Conservation (phyloP, 257 asterid species). For the Solanum chilense region DNA sequence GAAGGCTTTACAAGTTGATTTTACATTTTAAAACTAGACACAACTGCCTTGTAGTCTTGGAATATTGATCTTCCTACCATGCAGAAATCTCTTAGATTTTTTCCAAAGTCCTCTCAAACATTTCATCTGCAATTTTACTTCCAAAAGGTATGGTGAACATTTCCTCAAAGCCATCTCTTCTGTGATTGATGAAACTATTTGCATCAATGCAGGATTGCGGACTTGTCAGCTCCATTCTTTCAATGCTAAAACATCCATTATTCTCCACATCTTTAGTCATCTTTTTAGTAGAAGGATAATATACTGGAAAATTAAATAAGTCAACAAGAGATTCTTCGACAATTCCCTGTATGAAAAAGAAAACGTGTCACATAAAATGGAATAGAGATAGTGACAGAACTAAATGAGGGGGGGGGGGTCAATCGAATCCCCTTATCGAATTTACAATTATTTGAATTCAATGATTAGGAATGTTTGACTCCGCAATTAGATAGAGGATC, state of each 20-base stretch:
- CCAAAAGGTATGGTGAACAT: slow-evolving; percentile 12
- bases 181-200: neutral
- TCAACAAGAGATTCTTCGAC: neutral
- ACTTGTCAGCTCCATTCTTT: neutral
- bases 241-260: neutral
- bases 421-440: neutral
- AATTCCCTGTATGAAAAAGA: neutral
- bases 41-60: neutral
- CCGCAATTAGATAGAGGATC: neutral
- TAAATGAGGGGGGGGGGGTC: neutral
- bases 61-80: neutral
- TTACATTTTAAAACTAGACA: neutral
- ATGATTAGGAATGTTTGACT: neutral
- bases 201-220: neutral
- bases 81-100: slow-evolving; percentile 3
- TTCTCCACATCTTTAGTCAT: neutral
- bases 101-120: neutral
- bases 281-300: neutral
- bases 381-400: neutral
- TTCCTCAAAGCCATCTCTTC: neutral
- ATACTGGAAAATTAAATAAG: neutral
- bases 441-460: neutral
- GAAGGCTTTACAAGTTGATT: too few species aligned
- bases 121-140: neutral
- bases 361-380: neutral